Base-by-base conservation (phyloP, 2,329 filamentous ascomycete species). In the Epichloe scottii region DNA sequence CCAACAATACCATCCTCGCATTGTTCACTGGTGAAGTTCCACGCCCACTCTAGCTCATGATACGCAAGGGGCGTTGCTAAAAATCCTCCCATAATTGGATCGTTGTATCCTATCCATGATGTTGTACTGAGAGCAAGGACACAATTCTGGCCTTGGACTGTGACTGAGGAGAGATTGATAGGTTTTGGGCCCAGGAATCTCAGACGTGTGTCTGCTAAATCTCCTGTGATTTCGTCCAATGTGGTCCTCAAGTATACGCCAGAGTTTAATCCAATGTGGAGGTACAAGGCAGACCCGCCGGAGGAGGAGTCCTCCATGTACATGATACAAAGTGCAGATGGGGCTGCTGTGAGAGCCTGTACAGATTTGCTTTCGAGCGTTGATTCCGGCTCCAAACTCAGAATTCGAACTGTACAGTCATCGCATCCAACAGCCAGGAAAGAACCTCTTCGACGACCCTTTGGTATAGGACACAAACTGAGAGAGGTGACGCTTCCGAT, bases 371-470 rank as follows among this genome's bases (percentile, higher is more conserved):
- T 93, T 66, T 95, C 89, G 8, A 97, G 72, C 0, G 89, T 95
- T 2, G 87, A 86, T 57, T 96, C 90, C 0, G 89, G 89, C 60
- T 94, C 89, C 33, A 96, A 71, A 61, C 89, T 95, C 50, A 95
- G 77, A 50, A 98, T 89, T 50, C 93, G 86, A 50, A 98, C 93
- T 1, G 93, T 97, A 53, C 88, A 89, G 67, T 98, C 93, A 61
- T 96, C 93, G 63, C 91, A 97, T 5, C 93, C 94, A 43, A 98
- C 91, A 40, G 94, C 93, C 49, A 97, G 75, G 70, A 94, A 98
- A 1, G 88, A 88, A 64, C 89, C 35, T n/a, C 15, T 95, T 64
- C 94, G 79, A 41, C 89, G 83, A 33, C 94, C 94, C 67, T 94
- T 87, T 0, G 91, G 91, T 12, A 97, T 89, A 49, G 93, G 85